Conservation (phyloP, 2,329 filamentous ascomycete genomes). For the Talaromyces sp. region DNA sequence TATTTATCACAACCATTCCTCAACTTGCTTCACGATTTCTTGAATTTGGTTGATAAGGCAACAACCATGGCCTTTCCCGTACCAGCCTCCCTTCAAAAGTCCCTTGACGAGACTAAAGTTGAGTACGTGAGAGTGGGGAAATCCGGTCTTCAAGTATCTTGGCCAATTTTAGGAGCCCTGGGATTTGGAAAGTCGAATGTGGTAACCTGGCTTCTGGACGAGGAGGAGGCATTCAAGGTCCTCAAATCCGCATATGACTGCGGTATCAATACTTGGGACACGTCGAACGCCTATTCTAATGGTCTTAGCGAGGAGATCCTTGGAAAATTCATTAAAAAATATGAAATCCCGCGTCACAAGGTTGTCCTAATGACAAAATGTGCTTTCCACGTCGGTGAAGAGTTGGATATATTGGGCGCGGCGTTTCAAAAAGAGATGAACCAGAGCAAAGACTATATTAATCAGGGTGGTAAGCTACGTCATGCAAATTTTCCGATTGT, state of each 20-base stretch:
- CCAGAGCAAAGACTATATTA: slow-evolving; percentile 48
- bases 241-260: slow-evolving; percentile 23
- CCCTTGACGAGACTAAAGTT: slow-evolving; percentile 7
- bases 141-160: slow-evolving; percentile 7
- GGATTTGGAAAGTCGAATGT: background rate
- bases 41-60: background rate
- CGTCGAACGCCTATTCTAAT: slow-evolving; percentile 39
- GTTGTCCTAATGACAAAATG: slow-evolving; percentile 56
- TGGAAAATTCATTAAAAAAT: slow-evolving; percentile 57
- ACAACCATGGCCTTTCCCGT: background rate
- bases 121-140: slow-evolving; percentile 6
- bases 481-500: background rate
- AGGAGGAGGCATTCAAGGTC: slow-evolving; percentile 8
- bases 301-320: slow-evolving; percentile 60
- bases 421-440: slow-evolving; percentile 35
- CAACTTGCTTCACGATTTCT: too few relatives aligned
- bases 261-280: slow-evolving; percentile 25
- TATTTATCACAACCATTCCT: too few relatives aligned
- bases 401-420: slow-evolving; percentile 19
- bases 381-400: slow-evolving; percentile 33
- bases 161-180: slow-evolving; percentile 2
- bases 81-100: slow-evolving; percentile 1
- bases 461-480: slow-evolving; percentile 20
- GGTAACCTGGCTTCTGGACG: slow-evolving; percentile 1
- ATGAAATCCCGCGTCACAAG: slow-evolving; percentile 53